Evolutionary conservation across 352 stramenopile genomes (phyloP).

Genomic region (Globisporangium emineosum): DNA sequence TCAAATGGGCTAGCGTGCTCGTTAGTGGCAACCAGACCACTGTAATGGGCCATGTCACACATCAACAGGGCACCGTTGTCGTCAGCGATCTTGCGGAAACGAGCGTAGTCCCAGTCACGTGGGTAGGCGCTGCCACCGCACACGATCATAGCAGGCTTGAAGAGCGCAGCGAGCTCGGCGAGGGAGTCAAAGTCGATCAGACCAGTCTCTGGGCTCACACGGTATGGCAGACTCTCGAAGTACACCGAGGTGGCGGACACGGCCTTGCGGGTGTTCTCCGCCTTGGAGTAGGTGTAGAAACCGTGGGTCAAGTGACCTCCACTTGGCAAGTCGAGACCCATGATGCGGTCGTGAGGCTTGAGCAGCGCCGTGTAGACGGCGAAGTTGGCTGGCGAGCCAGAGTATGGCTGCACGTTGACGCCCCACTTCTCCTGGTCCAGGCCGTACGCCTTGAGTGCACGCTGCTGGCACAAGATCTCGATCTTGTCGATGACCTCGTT

Average conservation of each 20-base stretch:
- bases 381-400: constrained; percentile 98
- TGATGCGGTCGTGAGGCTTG: constrained; percentile 98
- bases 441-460: constrained; percentile 93
- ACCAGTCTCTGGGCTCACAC: constrained; percentile 92
- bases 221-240: constrained; percentile 99
- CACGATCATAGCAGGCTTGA: constrained; percentile 98
- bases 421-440: constrained; percentile 94
- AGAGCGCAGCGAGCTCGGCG: constrained; percentile 91
- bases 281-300: constrained; percentile 97
- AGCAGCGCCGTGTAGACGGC: constrained; percentile 98
- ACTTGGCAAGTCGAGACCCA: constrained; percentile 98
- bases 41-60: constrained; percentile 99
- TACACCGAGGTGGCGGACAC: constrained; percentile 99
- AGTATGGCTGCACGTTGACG: constrained; percentile 99
- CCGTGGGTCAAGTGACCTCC: constrained; percentile 99
- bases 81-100: constrained; percentile 97
- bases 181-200: constrained; percentile 98
- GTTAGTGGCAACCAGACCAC: constrained; percentile 94
- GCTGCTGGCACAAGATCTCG: constrained; percentile 93
- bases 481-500: constrained; percentile 98
- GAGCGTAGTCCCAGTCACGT: constrained; percentile 98
- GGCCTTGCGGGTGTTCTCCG: constrained; percentile 95
- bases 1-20: constrained; percentile 96
- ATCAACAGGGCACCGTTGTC: constrained; percentile 97
- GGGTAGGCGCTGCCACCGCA: constrained; percentile 97